Conservation (phyloP, 1,284 basidiomycete species). For the Neolentinus lepideus region DNA sequence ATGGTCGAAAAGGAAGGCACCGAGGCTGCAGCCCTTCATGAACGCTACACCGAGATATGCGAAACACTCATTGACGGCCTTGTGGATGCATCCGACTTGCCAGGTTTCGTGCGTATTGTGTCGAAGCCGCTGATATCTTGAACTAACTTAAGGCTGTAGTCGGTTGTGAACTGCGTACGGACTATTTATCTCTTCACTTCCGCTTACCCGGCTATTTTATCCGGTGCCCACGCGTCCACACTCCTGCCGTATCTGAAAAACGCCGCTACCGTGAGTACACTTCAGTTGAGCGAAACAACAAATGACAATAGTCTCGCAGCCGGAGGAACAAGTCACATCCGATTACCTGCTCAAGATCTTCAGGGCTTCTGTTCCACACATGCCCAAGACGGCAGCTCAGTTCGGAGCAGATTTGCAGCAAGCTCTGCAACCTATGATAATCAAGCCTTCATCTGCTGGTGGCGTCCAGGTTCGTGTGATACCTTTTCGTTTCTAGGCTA, state of each 20-base stretch:
- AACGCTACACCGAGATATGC: slow-evolving; percentile 69
- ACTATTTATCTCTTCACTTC: slow-evolving; percentile 79
- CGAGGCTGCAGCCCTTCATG: slow-evolving; percentile 45
- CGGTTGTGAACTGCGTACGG: slow-evolving; percentile 73
- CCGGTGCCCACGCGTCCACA: slow-evolving; percentile 71
- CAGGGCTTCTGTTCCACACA: slow-evolving; percentile 73
- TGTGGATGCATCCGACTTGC: slow-evolving; percentile 76
- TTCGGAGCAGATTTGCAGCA: slow-evolving; percentile 83
- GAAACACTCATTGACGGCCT: slow-evolving; percentile 82
- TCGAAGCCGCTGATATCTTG: neutral
- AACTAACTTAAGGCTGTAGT: slow-evolving; percentile 33
- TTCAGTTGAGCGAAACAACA: slow-evolving; percentile 3
- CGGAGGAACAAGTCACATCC: slow-evolving; percentile 75
- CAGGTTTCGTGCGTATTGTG: slow-evolving; percentile 58
- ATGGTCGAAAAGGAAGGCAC: slow-evolving; percentile 53
- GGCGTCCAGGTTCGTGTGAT: slow-evolving; percentile 43
- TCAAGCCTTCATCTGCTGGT: slow-evolving; percentile 66
- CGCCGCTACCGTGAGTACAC: slow-evolving; percentile 52
- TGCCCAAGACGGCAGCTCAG: slow-evolving; percentile 82
- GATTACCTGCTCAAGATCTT: slow-evolving; percentile 89
- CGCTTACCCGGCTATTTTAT: slow-evolving; percentile 78
- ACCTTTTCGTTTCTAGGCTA: slow-evolving; percentile 1
- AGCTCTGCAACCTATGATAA: slow-evolving; percentile 80
- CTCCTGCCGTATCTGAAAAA: slow-evolving; percentile 86
- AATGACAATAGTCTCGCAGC: slow-evolving; percentile 30